phyloP scores from a whole-genome alignment of 306 rosid genomes.

The Gleditsia sinensis region DNA sequence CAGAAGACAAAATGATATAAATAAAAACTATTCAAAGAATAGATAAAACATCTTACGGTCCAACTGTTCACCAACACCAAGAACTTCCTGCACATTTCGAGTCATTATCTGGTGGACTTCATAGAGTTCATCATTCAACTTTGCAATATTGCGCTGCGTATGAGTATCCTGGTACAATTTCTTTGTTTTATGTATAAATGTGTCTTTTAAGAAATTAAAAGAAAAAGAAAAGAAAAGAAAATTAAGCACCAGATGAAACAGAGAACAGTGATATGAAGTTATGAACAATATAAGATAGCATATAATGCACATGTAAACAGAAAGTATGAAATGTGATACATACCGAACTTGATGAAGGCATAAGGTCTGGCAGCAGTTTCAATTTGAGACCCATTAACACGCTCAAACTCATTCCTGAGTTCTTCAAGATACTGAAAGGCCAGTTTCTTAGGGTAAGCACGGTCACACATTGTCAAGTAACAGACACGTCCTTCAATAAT shows the following conservation, averaged over 20 bases:
- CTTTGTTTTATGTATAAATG: slow-evolving; percentile 97
- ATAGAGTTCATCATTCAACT: slow-evolving; percentile 97
- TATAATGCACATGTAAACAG: background rate
- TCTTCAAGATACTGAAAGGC: slow-evolving; percentile 99
- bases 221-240: slow-evolving; percentile 7
- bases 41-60: slow-evolving; percentile 77
- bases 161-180: slow-evolving; percentile 97
- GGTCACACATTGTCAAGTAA: slow-evolving; percentile 98
- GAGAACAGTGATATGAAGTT: slow-evolving; percentile 6
- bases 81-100: slow-evolving; percentile 98
- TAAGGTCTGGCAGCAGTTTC: slow-evolving; percentile 99
- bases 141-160: slow-evolving; percentile 96
- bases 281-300: slow-evolving; percentile 12
- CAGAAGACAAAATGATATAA: slow-evolving; percentile 25
- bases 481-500: slow-evolving; percentile 96
- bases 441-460: slow-evolving; percentile 97
- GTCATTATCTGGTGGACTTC: slow-evolving; percentile 99
- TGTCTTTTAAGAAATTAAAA: slow-evolving; percentile 61
- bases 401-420: slow-evolving; percentile 95
- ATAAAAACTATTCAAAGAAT: slow-evolving; percentile 25
- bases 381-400: slow-evolving; percentile 83
- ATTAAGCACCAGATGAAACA: slow-evolving; percentile 37
- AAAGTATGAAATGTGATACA: slow-evolving; percentile 24
- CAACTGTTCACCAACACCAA: slow-evolving; percentile 99
- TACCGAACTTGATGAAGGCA: slow-evolving; percentile 99